Base-by-base conservation (phyloP, 495 filamentous ascomycete species). In the Neurospora sp. region DNA sequence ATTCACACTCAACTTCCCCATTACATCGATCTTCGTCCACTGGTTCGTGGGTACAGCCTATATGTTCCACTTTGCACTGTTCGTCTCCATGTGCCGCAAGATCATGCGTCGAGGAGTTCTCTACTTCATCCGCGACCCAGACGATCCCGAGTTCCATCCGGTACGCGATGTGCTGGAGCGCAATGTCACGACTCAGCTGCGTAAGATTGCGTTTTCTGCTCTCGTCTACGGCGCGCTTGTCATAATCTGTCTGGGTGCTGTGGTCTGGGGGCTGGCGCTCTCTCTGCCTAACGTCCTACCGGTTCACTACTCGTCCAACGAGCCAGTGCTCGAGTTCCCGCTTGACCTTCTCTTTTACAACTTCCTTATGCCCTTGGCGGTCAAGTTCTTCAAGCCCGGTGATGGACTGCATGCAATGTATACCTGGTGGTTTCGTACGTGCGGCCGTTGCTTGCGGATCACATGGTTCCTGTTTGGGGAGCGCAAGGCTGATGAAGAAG, bases 21-120 rank as follows among this genome's bases (percentile, higher is more conserved):
- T 93, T 54, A 97, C 93, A 0, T 96, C 93, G 7, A 88, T 94
- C 24, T 99, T 99, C 78, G 91, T 98, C 31, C 96, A 99, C 81
- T 99, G 96, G 96, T 99, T 99, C 80, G 90, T 97, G 69, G 96
- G 96, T 28, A 99, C 96, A 7, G 97, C 94, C 75, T 99, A 99
- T 82, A 99, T 99, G 96, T 99, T 99, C 81, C 96, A 99, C 79
- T 99, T 99, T 80, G 96, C 96, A 28, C 86, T 98, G 17, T 99
- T 99, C 79, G 96, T 99, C 62, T 94, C 94, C 54, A 98, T 99
- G 96, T 99, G 96, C 82, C 90, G 96, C 70, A 98, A 97, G 84
- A 97, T 98, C 71, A 91, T 99, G 91, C 89, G 96, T 74, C 91
- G 86, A 70, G 96, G 96, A 48, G 96, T 98, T 66, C 87, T 99